Evolutionary conservation across 495 filamentous ascomycete genomes (phyloP).

Genomic region (Annulohypoxylon moriforme): DNA sequence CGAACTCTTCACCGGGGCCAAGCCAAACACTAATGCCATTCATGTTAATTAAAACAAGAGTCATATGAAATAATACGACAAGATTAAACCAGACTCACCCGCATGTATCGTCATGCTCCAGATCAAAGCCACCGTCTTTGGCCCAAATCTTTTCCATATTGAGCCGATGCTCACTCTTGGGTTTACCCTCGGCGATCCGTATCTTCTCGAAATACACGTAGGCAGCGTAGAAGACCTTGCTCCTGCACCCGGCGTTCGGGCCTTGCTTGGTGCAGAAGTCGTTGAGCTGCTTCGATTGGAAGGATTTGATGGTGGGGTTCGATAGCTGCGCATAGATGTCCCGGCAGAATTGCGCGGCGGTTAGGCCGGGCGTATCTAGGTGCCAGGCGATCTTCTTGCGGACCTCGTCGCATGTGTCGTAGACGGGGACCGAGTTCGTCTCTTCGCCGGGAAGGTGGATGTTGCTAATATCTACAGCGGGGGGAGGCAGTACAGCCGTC

Average conservation of each 20-base stretch:
- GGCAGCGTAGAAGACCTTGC: conserved; percentile 59
- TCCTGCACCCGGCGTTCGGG: conserved; percentile 55
- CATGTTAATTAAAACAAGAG: neutral
- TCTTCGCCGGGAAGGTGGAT: conserved; percentile 58
- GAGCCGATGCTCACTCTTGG: conserved; percentile 63
- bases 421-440: conserved; percentile 57
- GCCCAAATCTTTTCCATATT: conserved; percentile 60
- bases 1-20: neutral
- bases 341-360: conserved; percentile 64
- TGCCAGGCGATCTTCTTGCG: conserved; percentile 63
- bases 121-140: conserved; percentile 32
- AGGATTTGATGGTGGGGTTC: conserved; percentile 31
- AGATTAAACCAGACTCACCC: conserved; percentile 5
- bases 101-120: conserved; percentile 13
- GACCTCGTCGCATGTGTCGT: conserved; percentile 68
- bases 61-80: neutral
- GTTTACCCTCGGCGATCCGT: conserved; percentile 64
- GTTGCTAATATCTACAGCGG: conserved; percentile 48
- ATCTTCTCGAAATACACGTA: conserved; percentile 73
- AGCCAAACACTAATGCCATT: neutral
- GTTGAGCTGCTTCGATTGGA: conserved; percentile 55
- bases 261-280: conserved; percentile 65
- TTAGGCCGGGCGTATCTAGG: conserved; percentile 60
- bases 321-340: conserved; percentile 54
- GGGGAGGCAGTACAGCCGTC: neutral